phyloP scores from a whole-genome alignment of 177 flowering plant genomes.

The Vitis hybrid region DNA sequence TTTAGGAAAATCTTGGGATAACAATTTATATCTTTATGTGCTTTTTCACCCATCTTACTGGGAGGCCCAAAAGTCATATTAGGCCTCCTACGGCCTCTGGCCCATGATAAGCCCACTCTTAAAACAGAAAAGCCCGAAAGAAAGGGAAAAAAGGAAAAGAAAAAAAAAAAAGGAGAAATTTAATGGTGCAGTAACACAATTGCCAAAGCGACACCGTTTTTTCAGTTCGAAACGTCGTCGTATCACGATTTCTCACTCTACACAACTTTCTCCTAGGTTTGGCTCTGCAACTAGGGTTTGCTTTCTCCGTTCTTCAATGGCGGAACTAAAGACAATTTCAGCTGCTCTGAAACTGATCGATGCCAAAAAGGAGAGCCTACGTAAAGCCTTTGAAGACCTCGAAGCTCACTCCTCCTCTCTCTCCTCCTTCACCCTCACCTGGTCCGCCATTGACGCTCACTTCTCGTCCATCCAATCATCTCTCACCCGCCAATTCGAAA shows the following conservation, averaged over 20 bases:
- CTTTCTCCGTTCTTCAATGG: constrained; percentile 7
- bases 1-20: no score
- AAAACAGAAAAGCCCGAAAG: no score
- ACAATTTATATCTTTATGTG: no score
- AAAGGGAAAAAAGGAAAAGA: no score
- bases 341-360: constrained; percentile 42
- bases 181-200: no score
- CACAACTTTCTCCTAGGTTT: not conserved
- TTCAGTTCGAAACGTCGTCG: not conserved
- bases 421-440: constrained; percentile 50
- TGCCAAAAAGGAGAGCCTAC: constrained; percentile 50
- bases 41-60: no score
- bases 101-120: no score
- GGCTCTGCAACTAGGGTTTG: not conserved
- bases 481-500: constrained; percentile 27
- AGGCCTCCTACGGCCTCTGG: no score
- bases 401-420: constrained; percentile 45
- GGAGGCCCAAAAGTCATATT: no score
- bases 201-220: no score
- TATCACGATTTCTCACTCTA: not conserved
- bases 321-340: constrained; percentile 39
- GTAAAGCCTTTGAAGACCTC: constrained; percentile 53
- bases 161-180: no score
- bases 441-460: constrained; percentile 69
- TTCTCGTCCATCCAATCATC: constrained; percentile 47